Evolutionary conservation across 345 rosid species (phyloP).

Genomic region (Melaleuca quinquenervia): DNA sequence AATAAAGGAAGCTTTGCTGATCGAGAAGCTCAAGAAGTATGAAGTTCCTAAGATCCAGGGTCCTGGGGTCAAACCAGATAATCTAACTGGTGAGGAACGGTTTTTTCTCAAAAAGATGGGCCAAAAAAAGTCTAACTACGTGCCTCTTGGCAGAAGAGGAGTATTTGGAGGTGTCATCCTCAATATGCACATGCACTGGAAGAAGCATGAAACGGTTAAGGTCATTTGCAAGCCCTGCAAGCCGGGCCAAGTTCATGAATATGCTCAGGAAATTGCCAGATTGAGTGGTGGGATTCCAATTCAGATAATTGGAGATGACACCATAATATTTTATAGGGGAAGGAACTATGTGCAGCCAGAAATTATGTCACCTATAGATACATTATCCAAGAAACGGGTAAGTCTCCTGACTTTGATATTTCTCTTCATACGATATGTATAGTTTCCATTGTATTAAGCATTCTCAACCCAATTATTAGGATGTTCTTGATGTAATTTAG

Average conservation of each 20-base stretch:
- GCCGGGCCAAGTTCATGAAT: slow-evolving; percentile 59
- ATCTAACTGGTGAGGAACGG: slow-evolving; percentile 76
- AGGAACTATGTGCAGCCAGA: slow-evolving; percentile 81
- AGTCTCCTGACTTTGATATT: not conserved
- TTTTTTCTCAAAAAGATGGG: slow-evolving; percentile 77
- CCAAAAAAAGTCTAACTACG: slow-evolving; percentile 83
- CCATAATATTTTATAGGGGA: slow-evolving; percentile 72
- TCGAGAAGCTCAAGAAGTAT: slow-evolving; percentile 76
- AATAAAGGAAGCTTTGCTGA: slow-evolving; percentile 70
- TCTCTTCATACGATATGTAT: not conserved
- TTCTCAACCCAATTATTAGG: not conserved
- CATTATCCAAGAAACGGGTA: slow-evolving; percentile 79
- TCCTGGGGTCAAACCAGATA: slow-evolving; percentile 64
- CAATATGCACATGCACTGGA: slow-evolving; percentile 96
- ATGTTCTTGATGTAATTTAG: not conserved
- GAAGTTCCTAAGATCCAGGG: slow-evolving; percentile 79
- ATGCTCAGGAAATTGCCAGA: slow-evolving; percentile 67
- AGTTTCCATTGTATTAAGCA: not conserved
- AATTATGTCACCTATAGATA: slow-evolving; percentile 84
- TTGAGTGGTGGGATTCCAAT: slow-evolving; percentile 85
- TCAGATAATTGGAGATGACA: slow-evolving; percentile 65
- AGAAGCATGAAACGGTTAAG: slow-evolving; percentile 89
- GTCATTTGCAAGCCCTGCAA: slow-evolving; percentile 80
- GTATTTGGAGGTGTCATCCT: slow-evolving; percentile 85
- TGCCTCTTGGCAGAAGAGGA: slow-evolving; percentile 64